phyloP scores from a whole-genome alignment of 1,284 basidiomycete species.

The Fomitiporia mediterranea region DNA sequence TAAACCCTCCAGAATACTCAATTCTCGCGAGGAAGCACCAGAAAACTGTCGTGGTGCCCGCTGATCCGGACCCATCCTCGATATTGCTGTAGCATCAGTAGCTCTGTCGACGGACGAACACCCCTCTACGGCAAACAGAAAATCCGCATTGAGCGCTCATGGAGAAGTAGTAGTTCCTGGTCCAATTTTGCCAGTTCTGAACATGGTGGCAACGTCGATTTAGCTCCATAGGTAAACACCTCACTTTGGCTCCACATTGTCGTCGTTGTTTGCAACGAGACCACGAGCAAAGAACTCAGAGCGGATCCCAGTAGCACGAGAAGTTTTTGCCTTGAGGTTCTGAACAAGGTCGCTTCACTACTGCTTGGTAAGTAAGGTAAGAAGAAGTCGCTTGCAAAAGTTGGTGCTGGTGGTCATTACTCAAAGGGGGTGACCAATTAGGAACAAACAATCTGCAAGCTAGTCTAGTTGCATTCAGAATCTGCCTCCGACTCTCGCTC shows the following conservation, averaged over 20 bases:
- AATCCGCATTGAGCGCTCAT: not conserved
- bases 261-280: not conserved
- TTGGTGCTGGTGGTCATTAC: not conserved
- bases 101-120: not conserved
- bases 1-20: no score
- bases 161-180: not conserved
- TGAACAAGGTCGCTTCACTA: no score
- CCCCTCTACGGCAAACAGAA: not conserved
- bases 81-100: not conserved
- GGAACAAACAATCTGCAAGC: constrained; percentile 2
- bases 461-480: not conserved
- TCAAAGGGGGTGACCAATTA: not conserved
- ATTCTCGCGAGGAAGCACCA: not conserved
- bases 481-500: not conserved
- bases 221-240: not conserved
- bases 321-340: not conserved
- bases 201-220: not conserved
- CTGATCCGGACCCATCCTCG: not conserved
- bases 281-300: not conserved
- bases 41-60: not conserved
- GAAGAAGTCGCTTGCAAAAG: not conserved
- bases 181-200: not conserved
- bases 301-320: not conserved
- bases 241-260: not conserved
- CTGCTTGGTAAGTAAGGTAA: no score